Percentiles rank a stretch among this genome's conserved stretches.
phyloP scores from a whole-genome alignment of 352 stramenopile species.

The Blastocystis sp. region DNA sequence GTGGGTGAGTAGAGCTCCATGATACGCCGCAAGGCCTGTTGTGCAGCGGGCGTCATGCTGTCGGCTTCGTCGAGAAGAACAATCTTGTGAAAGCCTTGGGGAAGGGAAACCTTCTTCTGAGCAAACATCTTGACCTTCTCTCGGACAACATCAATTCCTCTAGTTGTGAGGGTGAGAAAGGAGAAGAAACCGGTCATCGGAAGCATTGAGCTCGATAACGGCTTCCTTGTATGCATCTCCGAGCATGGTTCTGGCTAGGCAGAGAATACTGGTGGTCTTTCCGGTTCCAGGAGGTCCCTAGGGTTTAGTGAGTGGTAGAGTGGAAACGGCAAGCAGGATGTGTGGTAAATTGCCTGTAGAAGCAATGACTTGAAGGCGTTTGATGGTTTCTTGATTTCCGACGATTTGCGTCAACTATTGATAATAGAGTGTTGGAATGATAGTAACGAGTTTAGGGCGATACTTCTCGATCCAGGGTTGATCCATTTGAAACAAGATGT shows the following conservation, averaged over 20 bases:
- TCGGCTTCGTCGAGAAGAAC: constrained; percentile 98
- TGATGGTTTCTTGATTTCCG: constrained; percentile 93
- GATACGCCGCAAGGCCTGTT: constrained; percentile 92
- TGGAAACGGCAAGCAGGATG: constrained; percentile 86
- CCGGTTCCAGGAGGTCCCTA: constrained; percentile 84
- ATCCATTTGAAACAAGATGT: constrained; percentile 30
- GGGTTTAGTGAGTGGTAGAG: constrained; percentile 69
- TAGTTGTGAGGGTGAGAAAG: constrained; percentile 41
- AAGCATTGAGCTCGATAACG: constrained; percentile 96
- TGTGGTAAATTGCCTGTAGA: constrained; percentile 95
- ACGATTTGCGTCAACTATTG: constrained; percentile 86
- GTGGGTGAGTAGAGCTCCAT: constrained; percentile 98
- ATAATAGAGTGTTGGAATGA: constrained; percentile 6
- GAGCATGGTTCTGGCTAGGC: constrained; percentile 83
- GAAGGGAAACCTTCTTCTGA: constrained; percentile 92
- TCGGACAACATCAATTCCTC: constrained; percentile 81
- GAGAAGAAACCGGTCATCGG: constrained; percentile 84
- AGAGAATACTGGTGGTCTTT: constrained; percentile 88
- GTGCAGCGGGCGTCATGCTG: constrained; percentile 91
- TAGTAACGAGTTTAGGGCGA: constrained; percentile 79
- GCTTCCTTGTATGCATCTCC: constrained; percentile 78
- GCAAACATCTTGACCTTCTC: constrained; percentile 99
- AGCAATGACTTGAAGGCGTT: constrained; percentile 88
- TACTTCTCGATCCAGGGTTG: constrained; percentile 97
- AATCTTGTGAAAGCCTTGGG: constrained; percentile 89